Base-by-base conservation (phyloP, 78 protist genomes). In the Monocercomonoides exilis region DNA sequence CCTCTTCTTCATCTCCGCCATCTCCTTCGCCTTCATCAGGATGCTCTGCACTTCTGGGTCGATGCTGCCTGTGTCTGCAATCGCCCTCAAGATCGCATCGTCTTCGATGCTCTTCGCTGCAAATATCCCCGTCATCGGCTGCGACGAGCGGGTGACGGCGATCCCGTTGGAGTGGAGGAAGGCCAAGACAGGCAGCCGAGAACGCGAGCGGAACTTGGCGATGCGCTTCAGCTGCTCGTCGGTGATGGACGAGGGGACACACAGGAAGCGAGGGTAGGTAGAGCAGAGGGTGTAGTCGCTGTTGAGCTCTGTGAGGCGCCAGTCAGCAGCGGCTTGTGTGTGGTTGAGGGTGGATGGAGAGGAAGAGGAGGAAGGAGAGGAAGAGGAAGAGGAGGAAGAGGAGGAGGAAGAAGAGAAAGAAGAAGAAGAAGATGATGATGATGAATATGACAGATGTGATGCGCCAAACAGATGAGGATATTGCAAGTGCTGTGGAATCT, bases 221-320 rank as follows among this genome's bases (percentile, higher is more conserved):
- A 64, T 45, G 11, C 21, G 38, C 33, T 43, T 84, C 77, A 89
- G 35, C 0, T 2, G 70, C 0, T 90, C 92, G 70, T 94, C 94
- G 0, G 64, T 2, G 34, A 92, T 35, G 33, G 34, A 4, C 2
- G 36, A 36, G 32, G 97, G 97, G 0, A 95, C 92, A 0, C 36
- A 90, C 5, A 95, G 43, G n/a, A 54, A 36, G 77, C 63, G 80
- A 4, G 95, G 95, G 44, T 95, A 95, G 0, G 97, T 91, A 34
- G 85, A 84, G 44, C 94, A 93, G 43, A 95, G 32, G 54, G 6
- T 32, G 84, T 84, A 94, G 42, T 87, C 88, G 4, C 32, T 54
- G 80, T 94, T 94, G 2, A 85, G 44, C 64, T 38, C 5, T 42
- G 94, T 79, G 34, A 92, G 36, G 2, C 82, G 45, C 95, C 95